Evolutionary conservation across 2,329 filamentous ascomycete genomes (phyloP).

Genomic region (Dichotomopilus funicola): DNA sequence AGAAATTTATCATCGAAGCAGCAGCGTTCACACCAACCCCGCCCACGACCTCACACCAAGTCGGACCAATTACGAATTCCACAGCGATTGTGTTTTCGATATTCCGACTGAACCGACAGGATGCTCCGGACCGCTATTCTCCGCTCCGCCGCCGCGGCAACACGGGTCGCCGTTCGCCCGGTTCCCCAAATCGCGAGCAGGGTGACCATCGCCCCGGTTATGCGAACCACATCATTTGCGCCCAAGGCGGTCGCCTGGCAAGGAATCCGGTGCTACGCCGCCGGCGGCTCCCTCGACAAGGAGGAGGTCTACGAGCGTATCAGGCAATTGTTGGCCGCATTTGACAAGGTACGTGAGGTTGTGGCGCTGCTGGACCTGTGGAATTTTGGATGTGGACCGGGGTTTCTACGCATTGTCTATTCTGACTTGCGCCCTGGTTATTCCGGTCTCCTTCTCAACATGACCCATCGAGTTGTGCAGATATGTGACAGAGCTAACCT

Average conservation of each 20-base stretch:
- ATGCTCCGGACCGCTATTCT: slow-evolving; percentile 91
- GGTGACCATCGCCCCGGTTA: slow-evolving; percentile 54
- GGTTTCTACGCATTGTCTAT: neutral
- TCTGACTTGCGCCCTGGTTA: slow-evolving; percentile 18
- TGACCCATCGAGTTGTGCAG: neutral
- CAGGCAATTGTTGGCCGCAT: slow-evolving; percentile 70
- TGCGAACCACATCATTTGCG: slow-evolving; percentile 50
- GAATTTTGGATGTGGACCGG: neutral
- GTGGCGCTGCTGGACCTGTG: neutral
- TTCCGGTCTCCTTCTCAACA: neutral
- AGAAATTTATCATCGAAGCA: slow-evolving; percentile 41
- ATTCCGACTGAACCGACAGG: slow-evolving; percentile 30
- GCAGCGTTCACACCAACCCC: slow-evolving; percentile 10
- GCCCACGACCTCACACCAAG: slow-evolving; percentile 9
- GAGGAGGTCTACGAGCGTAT: slow-evolving; percentile 34
- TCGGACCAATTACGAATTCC: slow-evolving; percentile 13
- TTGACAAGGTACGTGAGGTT: slow-evolving; percentile 73
- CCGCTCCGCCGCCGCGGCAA: slow-evolving; percentile 64
- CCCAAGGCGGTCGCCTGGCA: slow-evolving; percentile 53
- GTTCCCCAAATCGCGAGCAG: slow-evolving; percentile 51
- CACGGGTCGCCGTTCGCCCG: slow-evolving; percentile 45
- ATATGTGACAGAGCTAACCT: slow-evolving; percentile 7
- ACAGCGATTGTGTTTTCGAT: neutral
- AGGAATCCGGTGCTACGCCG: slow-evolving; percentile 78
- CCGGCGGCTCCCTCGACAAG: slow-evolving; percentile 69